Base-by-base conservation (phyloP, 225 moss, liverwort and hornwort species). In the Marchantia polymorpha region DNA sequence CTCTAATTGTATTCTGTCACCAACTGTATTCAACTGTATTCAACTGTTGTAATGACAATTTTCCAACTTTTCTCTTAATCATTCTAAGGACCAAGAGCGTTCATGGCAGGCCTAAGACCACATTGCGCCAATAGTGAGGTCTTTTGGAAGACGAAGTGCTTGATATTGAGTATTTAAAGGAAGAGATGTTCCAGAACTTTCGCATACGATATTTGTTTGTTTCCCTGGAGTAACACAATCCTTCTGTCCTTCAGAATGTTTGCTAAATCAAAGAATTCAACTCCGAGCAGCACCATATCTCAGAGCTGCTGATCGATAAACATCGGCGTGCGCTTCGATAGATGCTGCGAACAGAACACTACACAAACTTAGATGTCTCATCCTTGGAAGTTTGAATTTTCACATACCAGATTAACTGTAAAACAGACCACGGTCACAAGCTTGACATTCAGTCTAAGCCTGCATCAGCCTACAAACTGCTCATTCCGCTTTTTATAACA, bases 271-370 rank as follows among this genome's bases (percentile, higher is more conserved):
- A 15, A 39, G 39, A 16, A 6, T 67, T 31, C 58, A 58, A 59
- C 75, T 59, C 59, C 58, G 7, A n/a, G 50, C 52, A 14, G 66
- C 77, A 17, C 77, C 77, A 64, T 77, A 77, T 79, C 77, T 77
- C n/a, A 77, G 65, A 64, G 77, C 77, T 77, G 77, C 77, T 47
- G 93, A 93, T 67, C 93, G 87, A 78, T 95, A 93, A 15, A 95
- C 93, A 64, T 95, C 91, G 17, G 89, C 93, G 78, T 95, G 94
- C 56, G 90, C 94, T 67, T 89, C 80, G 4, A 77, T 49, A 26
- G 77, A 77, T 39, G 77, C 77, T 77, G 87, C 87, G 53, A 22
- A 81, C 63, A 84, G 7, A 54, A 55, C 25, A 29, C 27, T 53
- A 27, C 17, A 15, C n/a, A 27, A 54, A 16, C 6, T 73, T 51